A percentile compares a stretch with the other conserved stretches of the same genome.
These are phyloP conservation scores for Fusarium tuaranense DNA, from an alignment of 2,329 filamentous ascomycete species.

Conservation along the genomic window DNA sequence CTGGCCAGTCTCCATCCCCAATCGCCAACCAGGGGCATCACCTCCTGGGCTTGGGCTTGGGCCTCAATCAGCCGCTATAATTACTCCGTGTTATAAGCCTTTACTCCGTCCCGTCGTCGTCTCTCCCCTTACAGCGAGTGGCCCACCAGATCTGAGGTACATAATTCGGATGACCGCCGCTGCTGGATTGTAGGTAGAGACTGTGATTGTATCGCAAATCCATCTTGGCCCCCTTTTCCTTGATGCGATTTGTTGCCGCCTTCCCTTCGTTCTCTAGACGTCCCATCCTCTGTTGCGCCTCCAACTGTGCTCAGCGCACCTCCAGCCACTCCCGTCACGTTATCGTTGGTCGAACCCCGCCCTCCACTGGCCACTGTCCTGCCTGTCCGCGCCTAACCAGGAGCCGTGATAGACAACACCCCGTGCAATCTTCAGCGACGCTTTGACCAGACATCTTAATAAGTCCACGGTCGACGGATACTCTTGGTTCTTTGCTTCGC, in stretches of 20 bases:
- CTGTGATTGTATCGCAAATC: conserved; percentile 10
- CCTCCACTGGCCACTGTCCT: conserved; percentile 26
- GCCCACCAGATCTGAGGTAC: conserved; percentile 36
- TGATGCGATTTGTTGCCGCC: conserved; percentile 25
- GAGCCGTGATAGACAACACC: conserved; percentile 39
- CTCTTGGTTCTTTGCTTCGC: conserved; percentile 12
- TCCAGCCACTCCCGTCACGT: conserved; percentile 47
- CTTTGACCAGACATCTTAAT: conserved; percentile 28
- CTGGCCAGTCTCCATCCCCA: conserved; percentile 12
- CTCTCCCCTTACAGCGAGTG: conserved; percentile 28
- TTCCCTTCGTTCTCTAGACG: conserved; percentile 21
- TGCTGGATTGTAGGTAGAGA: conserved; percentile 8
- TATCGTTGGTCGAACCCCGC: conserved; percentile 44
- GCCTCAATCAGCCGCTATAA: conserved; percentile 28
- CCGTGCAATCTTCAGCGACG: conserved; percentile 34
- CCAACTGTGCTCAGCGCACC: conserved; percentile 32
- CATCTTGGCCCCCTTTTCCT: conserved; percentile 15
- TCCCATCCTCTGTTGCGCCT: conserved; percentile 24
- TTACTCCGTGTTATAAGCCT: conserved; percentile 33
- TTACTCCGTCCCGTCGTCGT: conserved; percentile 8
- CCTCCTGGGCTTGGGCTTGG: conserved; percentile 29
- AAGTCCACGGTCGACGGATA: conserved; percentile 18
- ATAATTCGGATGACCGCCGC: conserved; percentile 32
- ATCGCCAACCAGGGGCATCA: conserved; percentile 21
- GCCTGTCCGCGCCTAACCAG: conserved; percentile 43